Conservation (phyloP, 2,329 filamentous ascomycete genomes). For the Cladophialophora immunda region DNA sequence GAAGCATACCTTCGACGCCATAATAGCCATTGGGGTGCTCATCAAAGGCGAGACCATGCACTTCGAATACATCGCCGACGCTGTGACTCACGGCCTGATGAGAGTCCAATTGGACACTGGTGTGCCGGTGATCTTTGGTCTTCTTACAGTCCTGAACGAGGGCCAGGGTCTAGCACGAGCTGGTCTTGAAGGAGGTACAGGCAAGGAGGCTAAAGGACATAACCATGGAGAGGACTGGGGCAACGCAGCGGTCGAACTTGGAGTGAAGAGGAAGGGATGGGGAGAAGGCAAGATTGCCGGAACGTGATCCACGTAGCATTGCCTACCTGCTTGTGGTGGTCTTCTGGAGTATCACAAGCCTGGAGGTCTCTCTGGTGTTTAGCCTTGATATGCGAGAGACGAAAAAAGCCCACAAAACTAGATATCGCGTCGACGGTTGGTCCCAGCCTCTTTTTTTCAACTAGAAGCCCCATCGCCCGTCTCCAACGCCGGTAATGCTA, state of each 20-base stretch:
- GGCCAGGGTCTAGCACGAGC: slow-evolving; percentile 87
- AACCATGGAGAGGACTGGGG: slow-evolving; percentile 99
- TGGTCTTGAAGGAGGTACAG: slow-evolving; percentile 67
- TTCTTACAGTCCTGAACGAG: slow-evolving; percentile 87
- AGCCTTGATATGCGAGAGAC: background rate
- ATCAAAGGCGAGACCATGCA: slow-evolving; percentile 99
- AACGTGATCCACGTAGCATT: slow-evolving; percentile 12
- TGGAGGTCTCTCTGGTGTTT: background rate
- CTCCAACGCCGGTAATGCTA: slow-evolving; percentile 36
- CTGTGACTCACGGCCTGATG: slow-evolving; percentile 92
- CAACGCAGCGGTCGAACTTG: slow-evolving; percentile 90
- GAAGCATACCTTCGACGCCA: slow-evolving; percentile 76
- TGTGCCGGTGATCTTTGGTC: slow-evolving; percentile 88
- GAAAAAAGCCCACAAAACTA: slow-evolving; percentile 11
- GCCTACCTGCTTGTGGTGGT: background rate
- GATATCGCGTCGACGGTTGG: slow-evolving; percentile 1
- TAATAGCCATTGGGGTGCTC: slow-evolving; percentile 93
- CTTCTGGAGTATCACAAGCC: background rate
- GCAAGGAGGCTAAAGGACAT: slow-evolving; percentile 64
- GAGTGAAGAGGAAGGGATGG: slow-evolving; percentile 86
- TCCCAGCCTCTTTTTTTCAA: slow-evolving; percentile 5
- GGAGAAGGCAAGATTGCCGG: slow-evolving; percentile 69
- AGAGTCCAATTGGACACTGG: slow-evolving; percentile 88
- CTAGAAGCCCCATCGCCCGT: slow-evolving; percentile 16
- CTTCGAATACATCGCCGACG: slow-evolving; percentile 97